These are phyloP conservation scores for Murraya paniculata DNA, from an alignment of 345 rosid species.

Conservation along the genomic window DNA sequence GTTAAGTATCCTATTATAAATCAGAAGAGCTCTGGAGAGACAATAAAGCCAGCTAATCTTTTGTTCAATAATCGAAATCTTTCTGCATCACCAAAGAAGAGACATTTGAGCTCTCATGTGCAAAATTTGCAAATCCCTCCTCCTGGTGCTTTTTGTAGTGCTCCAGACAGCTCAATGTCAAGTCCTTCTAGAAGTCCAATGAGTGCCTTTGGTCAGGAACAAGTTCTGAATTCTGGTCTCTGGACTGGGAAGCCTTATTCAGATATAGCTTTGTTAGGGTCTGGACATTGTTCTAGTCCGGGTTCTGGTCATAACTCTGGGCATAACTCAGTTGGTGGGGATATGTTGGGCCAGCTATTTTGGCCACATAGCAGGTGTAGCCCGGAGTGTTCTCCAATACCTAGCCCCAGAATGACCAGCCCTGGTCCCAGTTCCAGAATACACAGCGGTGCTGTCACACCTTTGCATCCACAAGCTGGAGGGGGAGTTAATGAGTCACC, in stretches of 20 bases:
- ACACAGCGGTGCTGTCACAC: constrained; percentile 98
- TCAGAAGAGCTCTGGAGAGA: constrained; percentile 55
- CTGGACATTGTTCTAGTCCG: constrained; percentile 98
- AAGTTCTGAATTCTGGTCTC: constrained; percentile 57
- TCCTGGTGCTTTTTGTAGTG: constrained; percentile 64
- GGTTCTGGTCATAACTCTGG: constrained; percentile 97
- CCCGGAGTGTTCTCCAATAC: constrained; percentile 92
- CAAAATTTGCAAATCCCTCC: constrained; percentile 69
- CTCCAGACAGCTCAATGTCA: constrained; percentile 94
- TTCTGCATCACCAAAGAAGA: constrained; percentile 64
- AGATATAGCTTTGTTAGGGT: constrained; percentile 75
- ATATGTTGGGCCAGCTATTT: constrained; percentile 78
- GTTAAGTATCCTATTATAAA: constrained; percentile 41
- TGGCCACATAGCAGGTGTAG: constrained; percentile 96
- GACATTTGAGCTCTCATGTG: constrained; percentile 51
- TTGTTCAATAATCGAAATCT: constrained; percentile 39
- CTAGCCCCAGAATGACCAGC: constrained; percentile 95
- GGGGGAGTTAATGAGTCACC: constrained; percentile 69
- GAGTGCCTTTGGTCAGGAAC: constrained; percentile 71
- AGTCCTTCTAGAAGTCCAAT: constrained; percentile 99
- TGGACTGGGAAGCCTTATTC: constrained; percentile 70
- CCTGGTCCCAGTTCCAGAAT: constrained; percentile 98
- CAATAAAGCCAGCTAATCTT: constrained; percentile 53
- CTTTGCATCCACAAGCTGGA: constrained; percentile 89
- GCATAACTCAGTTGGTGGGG: constrained; percentile 93